phyloP scores from a whole-genome alignment of 1,139 yeast genomes.

The Zygosaccharomyces sapae region DNA sequence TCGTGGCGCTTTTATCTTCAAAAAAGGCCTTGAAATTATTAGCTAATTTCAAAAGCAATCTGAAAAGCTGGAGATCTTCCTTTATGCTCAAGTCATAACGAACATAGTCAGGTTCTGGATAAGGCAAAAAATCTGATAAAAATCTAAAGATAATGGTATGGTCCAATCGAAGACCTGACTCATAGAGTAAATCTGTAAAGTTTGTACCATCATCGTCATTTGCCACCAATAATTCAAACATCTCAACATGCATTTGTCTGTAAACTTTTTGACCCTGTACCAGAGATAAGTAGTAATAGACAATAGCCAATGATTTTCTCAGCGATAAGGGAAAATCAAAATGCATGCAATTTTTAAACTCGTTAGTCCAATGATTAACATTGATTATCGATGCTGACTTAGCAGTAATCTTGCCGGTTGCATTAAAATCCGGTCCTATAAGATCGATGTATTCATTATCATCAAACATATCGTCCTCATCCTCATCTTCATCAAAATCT shows the following conservation, averaged over 20 bases:
- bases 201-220: slow-evolving; percentile 39
- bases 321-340: slow-evolving; percentile 71
- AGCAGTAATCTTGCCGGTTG: slow-evolving; percentile 56
- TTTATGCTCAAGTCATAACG: slow-evolving; percentile 34
- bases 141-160: slow-evolving; percentile 49
- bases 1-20: slow-evolving; percentile 26
- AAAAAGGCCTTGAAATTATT: slow-evolving; percentile 41
- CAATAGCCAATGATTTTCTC: slow-evolving; percentile 59
- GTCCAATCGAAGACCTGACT: slow-evolving; percentile 41
- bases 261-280: slow-evolving; percentile 71
- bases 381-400: slow-evolving; percentile 70
- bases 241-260: slow-evolving; percentile 57
- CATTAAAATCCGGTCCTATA: slow-evolving; percentile 46
- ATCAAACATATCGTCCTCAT: slow-evolving; percentile 41
- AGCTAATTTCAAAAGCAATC: slow-evolving; percentile 39
- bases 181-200: slow-evolving; percentile 43
- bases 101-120: slow-evolving; percentile 42
- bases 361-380: slow-evolving; percentile 85
- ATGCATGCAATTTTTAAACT: slow-evolving; percentile 75
- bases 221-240: slow-evolving; percentile 52
- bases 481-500: slow-evolving; percentile 45
- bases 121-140: slow-evolving; percentile 48
- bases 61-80: slow-evolving; percentile 38
- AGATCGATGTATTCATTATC: slow-evolving; percentile 40
- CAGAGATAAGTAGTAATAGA: slow-evolving; percentile 69